These are phyloP conservation scores for Debaryomyces sp. DNA, from an alignment of 1,139 yeast species.

Conservation along the genomic window DNA sequence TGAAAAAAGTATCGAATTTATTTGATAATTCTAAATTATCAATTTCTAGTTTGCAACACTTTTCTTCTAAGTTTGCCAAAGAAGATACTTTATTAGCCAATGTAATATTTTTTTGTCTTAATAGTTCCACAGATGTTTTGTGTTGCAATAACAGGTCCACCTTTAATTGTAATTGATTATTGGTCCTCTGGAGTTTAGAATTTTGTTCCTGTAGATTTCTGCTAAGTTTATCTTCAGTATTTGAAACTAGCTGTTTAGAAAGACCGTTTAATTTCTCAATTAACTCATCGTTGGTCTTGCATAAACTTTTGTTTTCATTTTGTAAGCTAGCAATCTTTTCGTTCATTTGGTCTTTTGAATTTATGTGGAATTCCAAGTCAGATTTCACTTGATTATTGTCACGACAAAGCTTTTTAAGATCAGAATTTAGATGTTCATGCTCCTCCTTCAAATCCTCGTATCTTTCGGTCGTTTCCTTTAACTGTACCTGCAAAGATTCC, in stretches of 20 bases:
- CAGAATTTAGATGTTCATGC: constrained; percentile 25
- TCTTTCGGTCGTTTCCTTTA: constrained; percentile 21
- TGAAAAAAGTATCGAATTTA: constrained; percentile 38
- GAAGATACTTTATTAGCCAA: constrained; percentile 39
- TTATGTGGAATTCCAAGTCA: constrained; percentile 32
- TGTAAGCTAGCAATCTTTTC: constrained; percentile 25
- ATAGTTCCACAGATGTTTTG: constrained; percentile 41
- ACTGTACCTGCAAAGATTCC: constrained; percentile 37
- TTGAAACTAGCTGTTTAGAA: constrained; percentile 11
- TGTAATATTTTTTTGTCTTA: constrained; percentile 41
- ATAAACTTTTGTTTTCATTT: constrained; percentile 23
- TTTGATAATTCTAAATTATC: constrained; percentile 52
- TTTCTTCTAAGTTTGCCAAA: constrained; percentile 48
- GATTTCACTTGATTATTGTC: constrained; percentile 35
- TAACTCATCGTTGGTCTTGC: constrained; percentile 48
- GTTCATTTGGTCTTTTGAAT: constrained; percentile 32
- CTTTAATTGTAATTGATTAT: constrained; percentile 30
- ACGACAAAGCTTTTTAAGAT: constrained; percentile 23
- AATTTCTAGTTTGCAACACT: constrained; percentile 53
- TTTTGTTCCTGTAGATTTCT: constrained; percentile 32
- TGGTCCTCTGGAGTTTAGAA: constrained; percentile 33
- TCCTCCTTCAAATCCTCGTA: constrained; percentile 17
- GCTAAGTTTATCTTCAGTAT: constrained; percentile 18
- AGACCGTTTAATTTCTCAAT: constrained; percentile 41
- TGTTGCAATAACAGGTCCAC: constrained; percentile 39